These are phyloP conservation scores for Phylloporus scabripes DNA, from an alignment of 768 basidiomycete species.

Conservation along the genomic window DNA sequence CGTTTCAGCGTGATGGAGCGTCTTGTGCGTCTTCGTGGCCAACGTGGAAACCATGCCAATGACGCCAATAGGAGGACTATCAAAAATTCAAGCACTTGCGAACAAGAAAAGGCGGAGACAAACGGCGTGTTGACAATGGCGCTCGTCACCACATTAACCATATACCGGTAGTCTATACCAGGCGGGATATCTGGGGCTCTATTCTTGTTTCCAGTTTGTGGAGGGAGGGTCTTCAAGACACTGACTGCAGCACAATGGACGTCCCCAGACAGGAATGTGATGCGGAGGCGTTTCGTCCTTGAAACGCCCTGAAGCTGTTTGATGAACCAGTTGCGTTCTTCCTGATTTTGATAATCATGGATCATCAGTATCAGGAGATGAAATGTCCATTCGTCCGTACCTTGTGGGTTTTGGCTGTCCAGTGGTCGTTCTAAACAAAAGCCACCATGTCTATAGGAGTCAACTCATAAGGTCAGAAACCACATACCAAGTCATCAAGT, in stretches of 20 bases:
- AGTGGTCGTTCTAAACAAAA: constrained; percentile 83
- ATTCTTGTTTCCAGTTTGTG: constrained; percentile 32
- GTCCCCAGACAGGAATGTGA: constrained; percentile 89
- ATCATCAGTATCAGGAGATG: background rate
- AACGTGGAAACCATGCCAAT: constrained; percentile 77
- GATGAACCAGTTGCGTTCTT: constrained; percentile 88
- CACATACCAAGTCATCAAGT: constrained; percentile 78
- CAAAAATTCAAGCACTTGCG: background rate
- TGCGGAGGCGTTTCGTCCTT: constrained; percentile 51
- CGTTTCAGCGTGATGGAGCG: constrained; percentile 74
- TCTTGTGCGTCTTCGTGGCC: constrained; percentile 77
- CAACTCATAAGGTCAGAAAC: constrained; percentile 16
- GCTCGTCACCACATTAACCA: constrained; percentile 85
- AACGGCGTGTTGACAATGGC: constrained; percentile 97
- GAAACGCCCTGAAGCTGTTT: constrained; percentile 74
- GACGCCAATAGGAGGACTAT: constrained; percentile 61
- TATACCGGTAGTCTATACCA: constrained; percentile 70
- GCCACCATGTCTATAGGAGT: constrained; percentile 33
- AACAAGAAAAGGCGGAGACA: constrained; percentile 23
- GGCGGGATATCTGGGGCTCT: constrained; percentile 37
- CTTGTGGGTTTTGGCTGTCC: constrained; percentile 81
- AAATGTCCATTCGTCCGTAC: constrained; percentile 30
- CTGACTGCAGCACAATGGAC: constrained; percentile 91
- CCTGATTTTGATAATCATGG: constrained; percentile 36
- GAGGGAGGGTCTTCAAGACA: constrained; percentile 60